These are phyloP conservation scores for Rhizopus sp. DNA, from an alignment of 371 early-diverging fungal genomes.

Conservation along the genomic window DNA sequence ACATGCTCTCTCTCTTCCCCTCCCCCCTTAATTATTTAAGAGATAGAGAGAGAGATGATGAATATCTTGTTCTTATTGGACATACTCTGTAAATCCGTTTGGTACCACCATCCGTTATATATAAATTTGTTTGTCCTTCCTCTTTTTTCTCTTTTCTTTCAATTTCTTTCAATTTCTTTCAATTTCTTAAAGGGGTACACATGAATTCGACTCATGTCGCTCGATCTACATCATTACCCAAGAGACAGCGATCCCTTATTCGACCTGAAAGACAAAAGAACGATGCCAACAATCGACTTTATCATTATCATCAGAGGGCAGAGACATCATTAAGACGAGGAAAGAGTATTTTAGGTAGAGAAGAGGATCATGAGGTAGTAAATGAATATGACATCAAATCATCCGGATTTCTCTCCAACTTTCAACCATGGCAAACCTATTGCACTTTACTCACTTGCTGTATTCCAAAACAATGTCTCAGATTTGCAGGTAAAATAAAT, in stretches of 20 bases:
- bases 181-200: too few species aligned
- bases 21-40: too few species aligned
- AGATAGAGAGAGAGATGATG: too few species aligned
- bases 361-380: constrained; percentile 16
- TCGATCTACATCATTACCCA: constrained; percentile 2
- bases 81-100: too few species aligned
- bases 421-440: constrained; percentile 44
- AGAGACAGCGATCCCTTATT: constrained; percentile 67
- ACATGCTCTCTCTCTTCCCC: too few species aligned
- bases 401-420: constrained; percentile 4
- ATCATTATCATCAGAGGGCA: constrained; percentile 53
- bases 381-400: constrained; percentile 5
- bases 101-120: too few species aligned
- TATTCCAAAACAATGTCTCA: constrained; percentile 30
- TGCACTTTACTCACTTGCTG: constrained; percentile 55
- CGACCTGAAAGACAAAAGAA: constrained; percentile 72
- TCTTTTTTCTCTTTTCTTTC: too few species aligned
- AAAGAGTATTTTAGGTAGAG: constrained; percentile 35
- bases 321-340: constrained; percentile 30
- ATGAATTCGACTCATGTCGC: not conserved
- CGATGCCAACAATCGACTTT: constrained; percentile 56
- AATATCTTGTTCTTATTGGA: too few species aligned
- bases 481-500: constrained; percentile 9
- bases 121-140: too few species aligned
- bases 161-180: too few species aligned